Percentiles rank a stretch among this genome's conserved stretches.
These are phyloP conservation scores for Hirsutella minnesotensis DNA, from an alignment of 2,329 filamentous ascomycete genomes.

Conservation along the genomic window DNA sequence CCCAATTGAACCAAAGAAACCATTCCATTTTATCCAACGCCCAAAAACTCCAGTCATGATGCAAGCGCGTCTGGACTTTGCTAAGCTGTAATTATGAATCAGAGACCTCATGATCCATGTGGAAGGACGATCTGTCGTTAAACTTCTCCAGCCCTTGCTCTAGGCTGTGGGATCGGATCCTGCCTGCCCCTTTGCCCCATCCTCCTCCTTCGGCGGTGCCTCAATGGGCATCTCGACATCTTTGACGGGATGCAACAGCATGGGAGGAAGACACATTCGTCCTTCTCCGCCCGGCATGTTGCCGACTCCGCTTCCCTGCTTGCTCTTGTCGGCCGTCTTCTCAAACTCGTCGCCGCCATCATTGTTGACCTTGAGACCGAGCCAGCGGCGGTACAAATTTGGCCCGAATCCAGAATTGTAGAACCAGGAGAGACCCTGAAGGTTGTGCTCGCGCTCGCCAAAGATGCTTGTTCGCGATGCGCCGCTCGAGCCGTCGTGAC, in stretches of 20 bases:
- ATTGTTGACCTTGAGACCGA: constrained; percentile 69
- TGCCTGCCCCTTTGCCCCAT: constrained; percentile 14
- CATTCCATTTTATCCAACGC: no score
- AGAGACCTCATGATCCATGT: no score
- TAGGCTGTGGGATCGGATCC: constrained; percentile 35
- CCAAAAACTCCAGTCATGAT: no score
- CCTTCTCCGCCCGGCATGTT: constrained; percentile 59
- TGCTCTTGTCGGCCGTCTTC: constrained; percentile 39
- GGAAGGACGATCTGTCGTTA: no score
- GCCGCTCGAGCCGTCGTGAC: constrained; percentile 62
- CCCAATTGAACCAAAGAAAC: no score
- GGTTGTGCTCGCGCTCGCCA: constrained; percentile 80
- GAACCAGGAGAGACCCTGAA: constrained; percentile 81
- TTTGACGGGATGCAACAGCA: constrained; percentile 85
- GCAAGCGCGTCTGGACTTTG: no score
- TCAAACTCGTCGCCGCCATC: constrained; percentile 71
- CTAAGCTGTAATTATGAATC: no score
- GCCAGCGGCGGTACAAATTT: constrained; percentile 75
- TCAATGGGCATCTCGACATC: constrained; percentile 55
- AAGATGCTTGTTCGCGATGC: constrained; percentile 62
- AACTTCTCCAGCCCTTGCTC: background rate
- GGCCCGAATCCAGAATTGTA: constrained; percentile 76
- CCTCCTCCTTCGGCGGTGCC: constrained; percentile 34
- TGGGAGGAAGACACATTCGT: constrained; percentile 81
- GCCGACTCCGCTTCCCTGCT: constrained; percentile 34